A percentile compares a stretch with the other conserved stretches of the same genome.
Conservation (phyloP, 2,329 filamentous ascomycete genomes). For the Thermomyces lanuginosus region DNA sequence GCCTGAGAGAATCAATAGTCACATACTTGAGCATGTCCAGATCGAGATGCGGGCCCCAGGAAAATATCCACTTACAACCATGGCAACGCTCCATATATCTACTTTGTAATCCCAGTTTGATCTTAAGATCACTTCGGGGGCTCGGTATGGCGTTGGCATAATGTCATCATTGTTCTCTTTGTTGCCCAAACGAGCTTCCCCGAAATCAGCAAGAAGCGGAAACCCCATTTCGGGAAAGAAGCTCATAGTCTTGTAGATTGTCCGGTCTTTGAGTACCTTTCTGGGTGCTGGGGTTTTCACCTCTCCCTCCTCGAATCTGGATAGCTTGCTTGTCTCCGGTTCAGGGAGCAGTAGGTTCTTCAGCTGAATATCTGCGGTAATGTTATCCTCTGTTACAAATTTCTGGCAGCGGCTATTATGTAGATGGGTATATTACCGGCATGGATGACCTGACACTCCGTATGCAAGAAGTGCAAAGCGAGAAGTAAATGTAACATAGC, state of each 20-base stretch:
- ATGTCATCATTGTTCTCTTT: conserved; percentile 19
- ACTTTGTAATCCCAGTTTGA: conserved; percentile 21
- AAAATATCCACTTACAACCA: conserved; percentile 18
- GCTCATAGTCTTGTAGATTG: conserved; percentile 19
- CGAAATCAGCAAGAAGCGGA: conserved; percentile 19
- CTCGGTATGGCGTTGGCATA: conserved; percentile 29
- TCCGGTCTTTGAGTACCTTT: conserved; percentile 17
- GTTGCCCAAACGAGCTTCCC: conserved; percentile 18
- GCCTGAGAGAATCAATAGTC: no score
- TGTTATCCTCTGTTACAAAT: neutral
- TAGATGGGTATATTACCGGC: conserved; percentile 19
- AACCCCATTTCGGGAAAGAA: conserved; percentile 11
- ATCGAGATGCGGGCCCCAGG: no score
- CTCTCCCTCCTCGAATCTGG: conserved; percentile 26
- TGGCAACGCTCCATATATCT: conserved; percentile 29
- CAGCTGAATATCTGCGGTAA: conserved; percentile 26
- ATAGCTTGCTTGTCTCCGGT: conserved; percentile 24
- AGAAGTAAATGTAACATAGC: conserved; percentile 27
- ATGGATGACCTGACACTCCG: conserved; percentile 31
- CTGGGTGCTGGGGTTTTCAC: conserved; percentile 24
- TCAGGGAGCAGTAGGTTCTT: conserved; percentile 33
- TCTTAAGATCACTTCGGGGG: conserved; percentile 26
- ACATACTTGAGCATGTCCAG: no score
- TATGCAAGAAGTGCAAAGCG: conserved; percentile 32
- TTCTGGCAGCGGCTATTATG: conserved; percentile 5